Conservation (phyloP, 2,329 filamentous ascomycete species). For the Lasiodiplodia citricola region DNA sequence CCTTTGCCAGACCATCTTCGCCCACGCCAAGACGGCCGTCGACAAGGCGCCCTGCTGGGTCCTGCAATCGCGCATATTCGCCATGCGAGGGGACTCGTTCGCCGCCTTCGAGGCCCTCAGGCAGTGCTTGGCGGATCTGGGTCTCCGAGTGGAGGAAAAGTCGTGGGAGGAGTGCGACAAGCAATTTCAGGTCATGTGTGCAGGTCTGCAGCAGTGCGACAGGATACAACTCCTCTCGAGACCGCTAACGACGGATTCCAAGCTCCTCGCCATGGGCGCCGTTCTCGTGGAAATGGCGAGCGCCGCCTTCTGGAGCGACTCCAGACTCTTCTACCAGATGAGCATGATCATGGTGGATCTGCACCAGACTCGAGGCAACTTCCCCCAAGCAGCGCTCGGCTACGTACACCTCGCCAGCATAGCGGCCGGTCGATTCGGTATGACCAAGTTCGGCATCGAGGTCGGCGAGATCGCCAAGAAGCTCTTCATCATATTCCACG, state of each 20-base stretch:
- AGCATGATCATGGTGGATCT: slow-evolving; percentile 69
- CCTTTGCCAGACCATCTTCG: slow-evolving; percentile 73
- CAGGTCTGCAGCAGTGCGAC: slow-evolving; percentile 50
- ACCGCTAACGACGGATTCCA: slow-evolving; percentile 48
- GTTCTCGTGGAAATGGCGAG: slow-evolving; percentile 73
- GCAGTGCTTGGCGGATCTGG: slow-evolving; percentile 72
- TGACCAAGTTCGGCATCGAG: slow-evolving; percentile 70
- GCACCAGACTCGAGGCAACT: slow-evolving; percentile 67
- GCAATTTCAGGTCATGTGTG: slow-evolving; percentile 64
- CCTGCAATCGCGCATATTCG: slow-evolving; percentile 78
- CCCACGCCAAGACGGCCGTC: slow-evolving; percentile 70
- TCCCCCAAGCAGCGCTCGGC: slow-evolving; percentile 71
- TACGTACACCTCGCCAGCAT: slow-evolving; percentile 73
- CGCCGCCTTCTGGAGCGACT: slow-evolving; percentile 76
- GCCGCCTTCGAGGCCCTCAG: slow-evolving; percentile 73
- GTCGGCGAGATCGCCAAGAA: slow-evolving; percentile 67
- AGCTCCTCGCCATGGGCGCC: slow-evolving; percentile 68
- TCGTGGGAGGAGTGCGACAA: slow-evolving; percentile 79
- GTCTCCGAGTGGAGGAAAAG: slow-evolving; percentile 67
- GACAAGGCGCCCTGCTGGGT: slow-evolving; percentile 88
- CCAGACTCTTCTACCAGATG: slow-evolving; percentile 73
- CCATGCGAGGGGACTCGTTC: slow-evolving; percentile 73
- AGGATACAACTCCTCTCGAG: slow-evolving; percentile 53
- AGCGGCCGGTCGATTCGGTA: slow-evolving; percentile 71
- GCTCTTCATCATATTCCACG: slow-evolving; percentile 67